phyloP scores from a whole-genome alignment of 2,329 filamentous ascomycete genomes.

The Venturiaceae sp. region DNA sequence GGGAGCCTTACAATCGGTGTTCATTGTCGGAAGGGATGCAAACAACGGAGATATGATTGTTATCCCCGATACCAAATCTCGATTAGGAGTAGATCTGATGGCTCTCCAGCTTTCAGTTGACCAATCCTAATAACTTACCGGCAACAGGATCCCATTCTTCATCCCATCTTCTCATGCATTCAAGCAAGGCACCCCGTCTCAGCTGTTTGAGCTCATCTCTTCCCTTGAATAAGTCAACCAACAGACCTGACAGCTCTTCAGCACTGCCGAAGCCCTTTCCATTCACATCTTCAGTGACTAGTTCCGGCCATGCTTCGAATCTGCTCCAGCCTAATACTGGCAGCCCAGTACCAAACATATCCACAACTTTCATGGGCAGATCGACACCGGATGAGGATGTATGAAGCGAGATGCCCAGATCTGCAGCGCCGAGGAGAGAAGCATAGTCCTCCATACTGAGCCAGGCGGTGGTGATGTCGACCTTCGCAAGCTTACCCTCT shows the following conservation, averaged over 20 bases:
- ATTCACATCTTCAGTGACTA: conserved; percentile 82
- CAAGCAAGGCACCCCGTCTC: conserved; percentile 58
- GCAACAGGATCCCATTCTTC: conserved; percentile 86
- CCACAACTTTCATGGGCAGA: conserved; percentile 97
- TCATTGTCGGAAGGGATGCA: too few relatives aligned
- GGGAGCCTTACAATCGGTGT: too few relatives aligned
- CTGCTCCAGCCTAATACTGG: conserved; percentile 79
- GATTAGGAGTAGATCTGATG: background rate
- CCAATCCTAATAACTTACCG: conserved; percentile 53
- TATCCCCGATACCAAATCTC: background rate
- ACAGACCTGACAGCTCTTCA: conserved; percentile 47
- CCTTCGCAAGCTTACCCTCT: conserved; percentile 54
- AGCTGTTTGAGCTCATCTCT: conserved; percentile 52
- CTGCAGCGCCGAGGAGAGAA: conserved; percentile 69
- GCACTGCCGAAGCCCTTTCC: conserved; percentile 74
- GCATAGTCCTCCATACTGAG: conserved; percentile 79
- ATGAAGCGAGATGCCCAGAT: conserved; percentile 85
- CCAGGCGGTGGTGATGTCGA: conserved; percentile 75
- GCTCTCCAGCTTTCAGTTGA: background rate
- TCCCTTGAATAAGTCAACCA: conserved; percentile 42
- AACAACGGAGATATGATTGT: too few relatives aligned
- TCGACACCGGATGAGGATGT: conserved; percentile 92
- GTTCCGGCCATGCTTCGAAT: conserved; percentile 81
- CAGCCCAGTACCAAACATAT: conserved; percentile 94
- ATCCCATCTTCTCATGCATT: conserved; percentile 75